A percentile compares a stretch with the other conserved stretches of the same genome.
phyloP scores from a whole-genome alignment of 2,329 filamentous ascomycete genomes.

The Fusarium neocosmosporiellum region DNA sequence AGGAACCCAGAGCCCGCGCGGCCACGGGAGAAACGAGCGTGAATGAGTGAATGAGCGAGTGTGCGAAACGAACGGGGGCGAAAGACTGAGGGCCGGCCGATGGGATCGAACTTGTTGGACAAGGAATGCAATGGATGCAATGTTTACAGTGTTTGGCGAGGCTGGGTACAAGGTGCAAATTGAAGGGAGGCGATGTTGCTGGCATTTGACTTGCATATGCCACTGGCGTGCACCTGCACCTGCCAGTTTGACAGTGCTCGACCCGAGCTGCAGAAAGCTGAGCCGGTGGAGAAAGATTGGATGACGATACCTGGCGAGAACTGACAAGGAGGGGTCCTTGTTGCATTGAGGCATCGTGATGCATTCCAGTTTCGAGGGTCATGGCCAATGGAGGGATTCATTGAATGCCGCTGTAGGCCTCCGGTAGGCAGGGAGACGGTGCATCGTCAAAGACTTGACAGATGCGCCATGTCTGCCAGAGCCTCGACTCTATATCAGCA shows the following conservation, averaged over 20 bases:
- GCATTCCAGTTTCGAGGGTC: slow-evolving; percentile 43
- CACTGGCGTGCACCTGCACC: neutral
- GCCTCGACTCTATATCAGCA: neutral
- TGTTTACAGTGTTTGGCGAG: slow-evolving; percentile 43
- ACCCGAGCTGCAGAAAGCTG: neutral
- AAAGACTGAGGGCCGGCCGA: slow-evolving; percentile 11
- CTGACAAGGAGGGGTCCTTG: slow-evolving; percentile 22
- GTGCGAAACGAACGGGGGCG: slow-evolving; percentile 19
- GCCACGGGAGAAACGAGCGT: slow-evolving; percentile 17
- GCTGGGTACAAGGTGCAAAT: slow-evolving; percentile 37
- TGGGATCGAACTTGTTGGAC: slow-evolving; percentile 10
- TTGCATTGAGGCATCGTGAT: slow-evolving; percentile 33
- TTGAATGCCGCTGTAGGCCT: slow-evolving; percentile 7
- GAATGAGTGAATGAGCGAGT: slow-evolving; percentile 9
- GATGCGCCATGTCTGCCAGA: neutral
- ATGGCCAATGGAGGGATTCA: slow-evolving; percentile 4
- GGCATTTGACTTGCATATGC: slow-evolving; percentile 36
- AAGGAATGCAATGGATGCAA: slow-evolving; percentile 50
- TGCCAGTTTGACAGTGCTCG: neutral
- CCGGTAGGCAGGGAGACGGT: slow-evolving; percentile 23
- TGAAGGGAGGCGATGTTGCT: slow-evolving; percentile 34
- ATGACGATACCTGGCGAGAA: slow-evolving; percentile 20
- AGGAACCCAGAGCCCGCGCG: slow-evolving; percentile 18
- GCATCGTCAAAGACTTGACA: neutral
- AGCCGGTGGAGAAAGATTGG: slow-evolving; percentile 29